Evolutionary conservation across 805 yeast species (phyloP), one percentile per base, ranked within the genome.

Genomic region (Metschnikowia dekortorum): DNA sequence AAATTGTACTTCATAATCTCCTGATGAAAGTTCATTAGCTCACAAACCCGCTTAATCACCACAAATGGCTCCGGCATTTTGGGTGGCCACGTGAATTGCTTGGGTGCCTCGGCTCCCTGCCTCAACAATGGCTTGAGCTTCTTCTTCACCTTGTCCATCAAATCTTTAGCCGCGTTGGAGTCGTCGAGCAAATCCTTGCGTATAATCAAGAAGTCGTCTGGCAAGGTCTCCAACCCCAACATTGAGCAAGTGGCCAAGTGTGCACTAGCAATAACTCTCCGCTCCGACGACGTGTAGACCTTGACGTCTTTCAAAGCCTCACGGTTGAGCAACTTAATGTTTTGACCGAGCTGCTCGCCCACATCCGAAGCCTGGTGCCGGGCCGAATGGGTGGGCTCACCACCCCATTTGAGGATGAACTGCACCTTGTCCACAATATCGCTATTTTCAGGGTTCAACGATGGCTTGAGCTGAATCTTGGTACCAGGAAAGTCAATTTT

Each of bases 321-420:
- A 54, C 87, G 83, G 68, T 94, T 94, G 64, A 94, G 75, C 52
- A 94, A 76, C 63, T 88, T 85, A 59, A 90, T 80, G 66, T 94
- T 96, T 65, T 92, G 96, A 62, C 99, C 83, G 72, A 87, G 79
- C 68, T 91, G 97, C 64, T 92, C 98, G 47, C 99, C 99, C 16
- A 94, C 81, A 67, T 94, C 99, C 30, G 85, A 80, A 1, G 97
- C 96, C 70, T 94, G 99, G 65, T 89, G 87, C 55, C 85, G 81
- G 2, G 98, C 97, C 9, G 97, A 90, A 67, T 94, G 99, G 1
- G 99, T 94, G 6, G 99, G 97, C 68, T 94, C 99, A 55, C 99
- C 99, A 60, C 99, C 99, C 99, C 99, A 94, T 66, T 94, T 94
- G 60, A 94, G 75, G 54, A 94, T 95, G 55, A 94, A 84, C 68